These are phyloP conservation scores for Eustoma russellianum DNA, from an alignment of 257 asterid species.

Conservation along the genomic window DNA sequence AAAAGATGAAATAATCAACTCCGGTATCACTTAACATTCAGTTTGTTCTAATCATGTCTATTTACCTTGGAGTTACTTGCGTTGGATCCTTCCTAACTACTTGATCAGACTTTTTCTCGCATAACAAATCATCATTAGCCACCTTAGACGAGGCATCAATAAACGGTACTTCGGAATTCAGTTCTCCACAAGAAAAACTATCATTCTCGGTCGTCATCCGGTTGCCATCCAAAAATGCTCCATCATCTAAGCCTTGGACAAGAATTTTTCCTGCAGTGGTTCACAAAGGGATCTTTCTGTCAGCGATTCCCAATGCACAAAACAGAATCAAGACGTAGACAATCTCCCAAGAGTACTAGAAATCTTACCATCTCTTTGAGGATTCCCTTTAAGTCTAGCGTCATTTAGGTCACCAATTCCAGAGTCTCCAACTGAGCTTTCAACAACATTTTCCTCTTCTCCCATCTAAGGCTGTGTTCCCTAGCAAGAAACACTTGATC, in stretches of 20 bases:
- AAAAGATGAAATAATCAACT: constrained; percentile 8
- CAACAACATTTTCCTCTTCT: constrained; percentile 5
- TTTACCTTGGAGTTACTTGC: constrained; percentile 46
- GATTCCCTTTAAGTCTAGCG: constrained; percentile 22
- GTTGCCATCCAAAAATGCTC: constrained; percentile 23
- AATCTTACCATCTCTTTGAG: constrained; percentile 35
- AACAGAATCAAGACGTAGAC: constrained; percentile 5
- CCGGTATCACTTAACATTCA: constrained; percentile 5
- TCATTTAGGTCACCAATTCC: constrained; percentile 20
- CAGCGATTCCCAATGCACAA: constrained; percentile 3
- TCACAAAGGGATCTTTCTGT: constrained; percentile 18
- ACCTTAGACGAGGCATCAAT: constrained; percentile 25
- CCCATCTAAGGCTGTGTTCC: constrained; percentile 22
- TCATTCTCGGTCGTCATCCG: constrained; percentile 23
- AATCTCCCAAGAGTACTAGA: too few relatives aligned
- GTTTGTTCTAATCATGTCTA: too few relatives aligned
- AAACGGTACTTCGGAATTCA: constrained; percentile 16
- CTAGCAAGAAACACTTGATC: constrained; percentile 24
- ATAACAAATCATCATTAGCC: constrained; percentile 16
- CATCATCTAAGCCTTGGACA: constrained; percentile 17
- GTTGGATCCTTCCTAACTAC: constrained; percentile 21
- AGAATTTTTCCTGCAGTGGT: constrained; percentile 51
- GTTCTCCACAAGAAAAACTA: constrained; percentile 24
- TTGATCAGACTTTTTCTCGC: constrained; percentile 22
- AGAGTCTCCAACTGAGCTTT: constrained; percentile 20